Evolutionary conservation across 192 early-diverging fungal genomes (phyloP).

Genomic region (Glomus cerebriforme): DNA sequence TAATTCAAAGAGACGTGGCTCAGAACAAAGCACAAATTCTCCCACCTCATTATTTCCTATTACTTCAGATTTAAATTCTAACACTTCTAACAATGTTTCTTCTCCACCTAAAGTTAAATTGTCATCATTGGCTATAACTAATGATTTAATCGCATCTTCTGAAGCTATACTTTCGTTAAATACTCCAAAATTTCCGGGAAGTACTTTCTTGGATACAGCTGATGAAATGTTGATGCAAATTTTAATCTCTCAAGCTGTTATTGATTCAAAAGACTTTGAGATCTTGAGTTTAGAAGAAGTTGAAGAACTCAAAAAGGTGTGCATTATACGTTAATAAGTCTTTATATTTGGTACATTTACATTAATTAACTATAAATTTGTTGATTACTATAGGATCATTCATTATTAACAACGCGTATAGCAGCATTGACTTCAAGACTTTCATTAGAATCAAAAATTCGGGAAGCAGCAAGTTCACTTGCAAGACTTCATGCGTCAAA

Average conservation of each 20-base stretch:
- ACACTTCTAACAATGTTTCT: neutral
- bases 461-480: slow-evolving; percentile 59
- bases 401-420: slow-evolving; percentile 51
- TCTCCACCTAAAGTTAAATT: slow-evolving; percentile 26
- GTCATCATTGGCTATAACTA: slow-evolving; percentile 13
- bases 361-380: neutral
- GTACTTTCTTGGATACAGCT: slow-evolving; percentile 26
- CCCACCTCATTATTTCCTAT: neutral
- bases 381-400: slow-evolving; percentile 47
- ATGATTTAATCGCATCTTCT: slow-evolving; percentile 20
- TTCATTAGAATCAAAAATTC: slow-evolving; percentile 59
- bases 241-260: slow-evolving; percentile 54
- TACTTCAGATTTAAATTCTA: neutral
- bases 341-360: neutral
- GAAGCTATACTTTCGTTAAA: slow-evolving; percentile 19
- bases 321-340: neutral
- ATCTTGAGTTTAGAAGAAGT: slow-evolving; percentile 54
- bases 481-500: slow-evolving; percentile 53
- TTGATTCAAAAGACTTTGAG: slow-evolving; percentile 58
- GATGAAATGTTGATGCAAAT: slow-evolving; percentile 51
- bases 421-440: slow-evolving; percentile 48
- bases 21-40: neutral
- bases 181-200: neutral
- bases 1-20: neutral
- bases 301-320: slow-evolving; percentile 56